These are phyloP conservation scores for Leccinum subtestaceum DNA, from an alignment of 768 basidiomycete genomes.

Conservation along the genomic window DNA sequence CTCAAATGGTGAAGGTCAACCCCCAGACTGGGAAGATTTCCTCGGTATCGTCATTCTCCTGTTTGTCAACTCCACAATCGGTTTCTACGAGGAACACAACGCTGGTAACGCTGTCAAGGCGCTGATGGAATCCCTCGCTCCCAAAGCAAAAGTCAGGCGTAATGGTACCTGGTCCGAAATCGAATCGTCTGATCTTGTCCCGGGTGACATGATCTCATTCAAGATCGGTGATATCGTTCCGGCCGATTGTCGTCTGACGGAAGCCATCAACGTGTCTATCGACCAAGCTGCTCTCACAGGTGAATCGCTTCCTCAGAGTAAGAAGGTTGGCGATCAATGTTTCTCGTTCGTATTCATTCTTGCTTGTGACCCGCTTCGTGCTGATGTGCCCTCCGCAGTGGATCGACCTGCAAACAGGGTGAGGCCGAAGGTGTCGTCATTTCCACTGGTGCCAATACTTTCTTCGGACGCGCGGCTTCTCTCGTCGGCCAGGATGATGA, in stretches of 20 bases:
- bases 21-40: conserved; percentile 98
- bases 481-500: conserved; percentile 98
- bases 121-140: conserved; percentile 98
- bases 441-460: conserved; percentile 95
- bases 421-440: conserved; percentile 99
- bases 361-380: not conserved
- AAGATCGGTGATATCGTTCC: conserved; percentile 99
- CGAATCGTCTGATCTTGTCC: conserved; percentile 86
- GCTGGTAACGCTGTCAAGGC: conserved; percentile 99
- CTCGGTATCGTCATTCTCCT: conserved; percentile 91
- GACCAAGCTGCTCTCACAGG: conserved; percentile 98
- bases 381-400: conserved; percentile 41
- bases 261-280: conserved; percentile 96
- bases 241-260: conserved; percentile 94
- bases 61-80: conserved; percentile 93
- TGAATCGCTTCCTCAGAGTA: conserved; percentile 90
- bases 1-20: conserved; percentile 82
- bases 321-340: conserved; percentile 94
- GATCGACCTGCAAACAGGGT: conserved; percentile 98
- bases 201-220: conserved; percentile 96
- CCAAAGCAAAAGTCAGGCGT: conserved; percentile 94
- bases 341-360: conserved; percentile 76
- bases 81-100: conserved; percentile 97
- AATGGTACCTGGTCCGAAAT: conserved; percentile 84
- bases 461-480: conserved; percentile 98